These are phyloP conservation scores for Penicillium brevicompactum DNA, from an alignment of 2,329 filamentous ascomycete genomes.

Conservation along the genomic window DNA sequence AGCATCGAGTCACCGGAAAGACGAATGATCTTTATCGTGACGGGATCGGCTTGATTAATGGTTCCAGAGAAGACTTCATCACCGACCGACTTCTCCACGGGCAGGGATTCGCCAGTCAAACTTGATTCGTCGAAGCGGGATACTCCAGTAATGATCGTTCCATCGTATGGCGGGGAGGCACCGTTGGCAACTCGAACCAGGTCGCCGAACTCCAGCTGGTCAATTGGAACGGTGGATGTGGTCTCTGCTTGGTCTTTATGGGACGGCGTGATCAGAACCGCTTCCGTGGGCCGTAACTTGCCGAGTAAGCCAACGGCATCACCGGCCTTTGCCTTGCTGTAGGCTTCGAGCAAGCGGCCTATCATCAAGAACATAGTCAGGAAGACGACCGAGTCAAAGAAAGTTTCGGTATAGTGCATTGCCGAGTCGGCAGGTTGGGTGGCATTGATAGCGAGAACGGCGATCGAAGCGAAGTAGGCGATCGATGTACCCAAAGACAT, in stretches of 20 bases:
- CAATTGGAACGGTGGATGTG: conserved; percentile 46
- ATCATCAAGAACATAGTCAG: conserved; percentile 80
- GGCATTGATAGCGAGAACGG: conserved; percentile 67
- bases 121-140: conserved; percentile 84
- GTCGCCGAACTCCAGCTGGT: conserved; percentile 73
- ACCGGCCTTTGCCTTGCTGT: conserved; percentile 86
- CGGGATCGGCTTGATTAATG: conserved; percentile 47
- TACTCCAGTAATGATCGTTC: conserved; percentile 57
- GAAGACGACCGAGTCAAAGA: conserved; percentile 87
- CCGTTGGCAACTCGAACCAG: conserved; percentile 74
- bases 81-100: conserved; percentile 42
- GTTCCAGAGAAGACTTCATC: conserved; percentile 48
- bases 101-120: conserved; percentile 62
- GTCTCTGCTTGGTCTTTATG: no score
- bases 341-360: conserved; percentile 65
- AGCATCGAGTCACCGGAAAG: conserved; percentile 50
- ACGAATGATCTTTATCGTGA: conserved; percentile 42
- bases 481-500: conserved; percentile 86
- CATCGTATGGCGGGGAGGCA: conserved; percentile 82
- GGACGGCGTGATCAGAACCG: conserved; percentile 33
- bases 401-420: conserved; percentile 54
- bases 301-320: conserved; percentile 79
- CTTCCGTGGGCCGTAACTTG: conserved; percentile 73
- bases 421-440: neutral
- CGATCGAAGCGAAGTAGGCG: conserved; percentile 79